Evolutionary conservation across 2,329 filamentous ascomycete species (phyloP), one percentile per base, ranked within the genome.

Genomic region (Colletotrichum tamarilloi): DNA sequence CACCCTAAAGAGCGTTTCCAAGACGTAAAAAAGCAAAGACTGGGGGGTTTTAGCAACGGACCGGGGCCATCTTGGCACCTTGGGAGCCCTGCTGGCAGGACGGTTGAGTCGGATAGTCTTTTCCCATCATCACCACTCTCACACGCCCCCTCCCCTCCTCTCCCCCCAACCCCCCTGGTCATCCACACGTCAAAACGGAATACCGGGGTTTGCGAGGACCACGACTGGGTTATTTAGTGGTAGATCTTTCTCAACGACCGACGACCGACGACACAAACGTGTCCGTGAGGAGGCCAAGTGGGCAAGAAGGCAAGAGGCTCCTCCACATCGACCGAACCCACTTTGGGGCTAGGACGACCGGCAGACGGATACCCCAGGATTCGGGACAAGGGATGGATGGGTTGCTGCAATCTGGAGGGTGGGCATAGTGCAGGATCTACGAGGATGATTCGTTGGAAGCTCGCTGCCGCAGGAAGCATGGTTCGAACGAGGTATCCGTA

Each of bases 311-410:
- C 38, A 42, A 42, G 5, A 42, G 14, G 38, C 14, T 42, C 14
- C 22, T 32, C 62, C 24, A 32, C 53, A 38, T 55, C 6, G 12
- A n/a, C 14, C 6, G 11, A 8, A n/a, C 28, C 30, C 16, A 9
- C 22, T 9, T 49, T 56, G 55, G 53, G 49, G 38, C 42, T 64
- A 58, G 66, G 68, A 55, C 42, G 46, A 63, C 59, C 53, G 58
- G 30, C 52, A 68, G 22, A 46, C 42, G 22, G 49, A 8, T 28
- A 49, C 42, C 26, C 24, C 35, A 68, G 49, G 58, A 55, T 35
- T 64, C 66, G 69, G 66, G 53, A 59, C 38, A 72, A 68, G 59
- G 69, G 69, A 64, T 59, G 65, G 42, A 64, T 59, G 65, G 42
- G 38, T 42, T 62, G 14, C 68, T 60, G 24, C 55, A 55, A 55